Percentiles rank a stretch among this genome's conserved stretches.
Evolutionary conservation across 495 filamentous ascomycete species (phyloP).

Genomic region (Tuber melanosporum): DNA sequence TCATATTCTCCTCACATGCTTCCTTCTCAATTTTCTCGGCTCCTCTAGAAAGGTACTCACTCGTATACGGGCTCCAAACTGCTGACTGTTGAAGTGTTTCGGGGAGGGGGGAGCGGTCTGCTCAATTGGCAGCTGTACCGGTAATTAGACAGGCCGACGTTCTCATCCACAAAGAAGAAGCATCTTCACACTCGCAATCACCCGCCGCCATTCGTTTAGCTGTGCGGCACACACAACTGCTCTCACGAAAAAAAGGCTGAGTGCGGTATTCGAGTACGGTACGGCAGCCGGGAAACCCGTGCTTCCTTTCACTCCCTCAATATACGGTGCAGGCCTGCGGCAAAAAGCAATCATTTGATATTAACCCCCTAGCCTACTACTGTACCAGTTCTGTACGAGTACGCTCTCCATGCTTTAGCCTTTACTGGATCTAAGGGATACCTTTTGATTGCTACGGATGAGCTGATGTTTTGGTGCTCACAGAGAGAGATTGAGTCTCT

Average conservation of each 20-base stretch:
- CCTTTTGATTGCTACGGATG: slow-evolving; percentile 32
- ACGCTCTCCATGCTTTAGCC: slow-evolving; percentile 2
- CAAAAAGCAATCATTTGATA: slow-evolving; percentile 2
- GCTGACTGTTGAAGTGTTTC: neutral
- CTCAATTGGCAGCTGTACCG: neutral
- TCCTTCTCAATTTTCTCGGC: neutral
- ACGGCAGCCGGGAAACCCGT: neutral
- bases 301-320: neutral
- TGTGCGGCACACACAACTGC: neutral
- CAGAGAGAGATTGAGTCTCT: slow-evolving; percentile 24
- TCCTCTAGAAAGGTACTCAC: neutral
- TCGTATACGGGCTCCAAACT: neutral
- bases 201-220: neutral
- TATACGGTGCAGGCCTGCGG: neutral
- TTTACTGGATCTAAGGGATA: slow-evolving; percentile 19
- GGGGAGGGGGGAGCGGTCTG: neutral
- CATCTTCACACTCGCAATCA: neutral
- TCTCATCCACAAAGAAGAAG: neutral
- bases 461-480: slow-evolving; percentile 23
- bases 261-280: too few relatives aligned
- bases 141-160: neutral
- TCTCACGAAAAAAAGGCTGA: neutral
- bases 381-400: neutral
- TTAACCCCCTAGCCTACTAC: neutral
- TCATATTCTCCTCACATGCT: neutral